A percentile compares a stretch with the other conserved stretches of the same genome.
Conservation (phyloP, 108 stramenopile species). For the Conticribra guillardii region DNA sequence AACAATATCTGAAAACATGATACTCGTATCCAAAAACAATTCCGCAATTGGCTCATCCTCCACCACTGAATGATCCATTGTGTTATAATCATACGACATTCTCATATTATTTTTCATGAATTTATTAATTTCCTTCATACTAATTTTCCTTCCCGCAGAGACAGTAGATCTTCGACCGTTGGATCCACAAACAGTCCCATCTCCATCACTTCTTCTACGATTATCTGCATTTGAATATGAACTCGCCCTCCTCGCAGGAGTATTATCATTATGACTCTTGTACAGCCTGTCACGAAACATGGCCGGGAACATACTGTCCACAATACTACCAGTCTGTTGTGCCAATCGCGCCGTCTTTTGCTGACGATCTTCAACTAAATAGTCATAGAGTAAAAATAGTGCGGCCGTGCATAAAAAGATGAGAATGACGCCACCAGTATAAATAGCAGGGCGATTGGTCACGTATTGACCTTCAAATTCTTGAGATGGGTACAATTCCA, state of each 20-base stretch:
- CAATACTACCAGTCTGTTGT: slow-evolving; percentile 44
- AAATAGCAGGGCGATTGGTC: slow-evolving; percentile 41
- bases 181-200: neutral
- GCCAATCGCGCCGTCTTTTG: slow-evolving; percentile 33
- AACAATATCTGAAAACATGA: slow-evolving; percentile 74
- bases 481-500: slow-evolving; percentile 66
- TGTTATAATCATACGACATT: neutral
- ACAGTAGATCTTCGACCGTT: too few species aligned
- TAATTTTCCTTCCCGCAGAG: slow-evolving; percentile 4
- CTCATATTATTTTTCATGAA: slow-evolving; percentile 30
- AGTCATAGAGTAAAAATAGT: slow-evolving; percentile 65
- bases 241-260: neutral
- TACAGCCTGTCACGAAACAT: slow-evolving; percentile 61
- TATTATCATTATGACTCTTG: slow-evolving; percentile 12
- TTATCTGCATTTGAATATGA: neutral
- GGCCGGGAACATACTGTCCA: slow-evolving; percentile 60
- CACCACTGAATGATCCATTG: neutral
- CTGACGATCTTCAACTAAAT: slow-evolving; percentile 59
- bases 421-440: slow-evolving; percentile 37
- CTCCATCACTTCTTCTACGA: neutral
- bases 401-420: slow-evolving; percentile 62
- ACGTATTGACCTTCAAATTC: slow-evolving; percentile 53
- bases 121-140: slow-evolving; percentile 36
- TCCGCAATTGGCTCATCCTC: slow-evolving; percentile 74
- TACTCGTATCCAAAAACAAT: slow-evolving; percentile 66